A percentile compares a stretch with the other conserved stretches of the same genome.
Evolutionary conservation across 805 yeast genomes (phyloP).

Genomic region (Priceomyces carsonii): DNA sequence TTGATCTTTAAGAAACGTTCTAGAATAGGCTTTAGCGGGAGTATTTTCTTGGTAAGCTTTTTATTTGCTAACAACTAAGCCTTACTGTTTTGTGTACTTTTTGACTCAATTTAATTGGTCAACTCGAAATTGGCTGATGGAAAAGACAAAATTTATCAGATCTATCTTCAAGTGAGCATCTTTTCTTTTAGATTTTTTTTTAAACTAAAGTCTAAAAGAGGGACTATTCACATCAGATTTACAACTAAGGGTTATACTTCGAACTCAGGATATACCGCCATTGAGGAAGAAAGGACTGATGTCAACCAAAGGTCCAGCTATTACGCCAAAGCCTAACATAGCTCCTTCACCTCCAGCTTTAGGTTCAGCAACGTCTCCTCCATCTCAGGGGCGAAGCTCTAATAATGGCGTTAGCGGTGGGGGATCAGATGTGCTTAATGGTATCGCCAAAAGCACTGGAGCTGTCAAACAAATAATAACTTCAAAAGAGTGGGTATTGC

Average conservation of each 20-base stretch:
- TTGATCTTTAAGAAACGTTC: no score
- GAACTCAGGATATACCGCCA: no score
- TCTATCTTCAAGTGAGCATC: no score
- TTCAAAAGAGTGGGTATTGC: constrained; percentile 59
- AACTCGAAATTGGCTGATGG: constrained; percentile 18
- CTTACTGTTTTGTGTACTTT: constrained; percentile 3
- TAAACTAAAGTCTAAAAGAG: no score
- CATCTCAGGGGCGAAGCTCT: constrained; percentile 12
- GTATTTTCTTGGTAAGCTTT: no score
- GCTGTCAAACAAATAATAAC: constrained; percentile 51
- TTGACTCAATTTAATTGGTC: constrained; percentile 1
- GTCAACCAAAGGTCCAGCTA: constrained; percentile 17
- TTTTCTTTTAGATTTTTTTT: no score
- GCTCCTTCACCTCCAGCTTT: constrained; percentile 19
- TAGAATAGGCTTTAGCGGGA: no score
- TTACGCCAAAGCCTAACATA: constrained; percentile 18
- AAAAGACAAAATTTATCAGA: constrained; percentile 30
- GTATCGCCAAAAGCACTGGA: constrained; percentile 10
- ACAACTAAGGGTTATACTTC: no score
- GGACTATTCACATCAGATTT: no score
- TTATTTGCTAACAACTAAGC: constrained; percentile 2
- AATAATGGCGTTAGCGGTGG: neutral
- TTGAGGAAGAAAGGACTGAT: no score
- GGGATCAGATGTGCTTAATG: neutral
- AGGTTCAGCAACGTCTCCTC: constrained; percentile 12